phyloP scores from a whole-genome alignment of 768 basidiomycete genomes.

The Hortiboletus campestris region DNA sequence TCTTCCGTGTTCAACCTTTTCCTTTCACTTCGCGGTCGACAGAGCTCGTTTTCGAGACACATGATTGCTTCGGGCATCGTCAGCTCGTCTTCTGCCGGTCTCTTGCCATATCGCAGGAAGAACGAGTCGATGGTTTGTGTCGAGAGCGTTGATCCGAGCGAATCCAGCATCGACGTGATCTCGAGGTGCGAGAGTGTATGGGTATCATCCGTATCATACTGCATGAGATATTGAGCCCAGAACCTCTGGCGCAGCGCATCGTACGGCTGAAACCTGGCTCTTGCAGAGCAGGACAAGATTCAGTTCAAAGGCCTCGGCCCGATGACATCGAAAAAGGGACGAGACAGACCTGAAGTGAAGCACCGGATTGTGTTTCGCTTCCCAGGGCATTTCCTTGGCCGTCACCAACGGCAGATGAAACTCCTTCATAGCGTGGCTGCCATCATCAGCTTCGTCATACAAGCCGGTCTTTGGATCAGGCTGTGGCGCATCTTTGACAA shows the following conservation, averaged over 20 bases:
- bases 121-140: conserved; percentile 75
- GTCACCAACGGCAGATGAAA: conserved; percentile 64
- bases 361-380: conserved; percentile 65
- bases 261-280: conserved; percentile 95
- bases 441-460: conserved; percentile 36
- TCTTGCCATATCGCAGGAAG: conserved; percentile 70
- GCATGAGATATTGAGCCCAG: conserved; percentile 84
- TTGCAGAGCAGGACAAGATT: conserved; percentile 26
- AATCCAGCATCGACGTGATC: conserved; percentile 93
- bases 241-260: conserved; percentile 86
- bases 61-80: conserved; percentile 76
- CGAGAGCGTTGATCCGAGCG: conserved; percentile 90
- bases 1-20: conserved; percentile 55
- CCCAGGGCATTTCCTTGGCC: conserved; percentile 66
- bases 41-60: conserved; percentile 83
- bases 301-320: not conserved
- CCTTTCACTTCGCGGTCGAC: conserved; percentile 69
- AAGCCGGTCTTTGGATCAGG: conserved; percentile 56
- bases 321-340: not conserved
- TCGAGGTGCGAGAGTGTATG: conserved; percentile 75
- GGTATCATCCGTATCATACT: conserved; percentile 89
- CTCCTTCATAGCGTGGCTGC: conserved; percentile 60
- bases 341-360: conserved; percentile 59
- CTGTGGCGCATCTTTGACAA: conserved; percentile 66
- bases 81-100: conserved; percentile 65